Evolutionary conservation across 2,329 filamentous ascomycete species (phyloP).

Genomic region (Botrytis elliptica): DNA sequence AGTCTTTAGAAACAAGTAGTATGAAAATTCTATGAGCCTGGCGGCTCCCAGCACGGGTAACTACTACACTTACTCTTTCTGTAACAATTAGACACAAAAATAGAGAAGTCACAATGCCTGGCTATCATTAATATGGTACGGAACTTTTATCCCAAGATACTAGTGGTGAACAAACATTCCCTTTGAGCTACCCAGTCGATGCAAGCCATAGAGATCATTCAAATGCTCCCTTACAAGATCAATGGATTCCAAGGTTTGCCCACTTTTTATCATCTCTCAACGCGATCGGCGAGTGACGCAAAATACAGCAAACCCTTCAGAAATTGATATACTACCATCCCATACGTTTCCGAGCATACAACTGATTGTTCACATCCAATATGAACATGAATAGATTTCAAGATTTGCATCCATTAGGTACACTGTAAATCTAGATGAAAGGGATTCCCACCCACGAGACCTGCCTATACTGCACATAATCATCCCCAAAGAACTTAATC

Average conservation of each 20-base stretch:
- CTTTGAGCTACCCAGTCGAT: too few species aligned
- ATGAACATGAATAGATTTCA: background rate
- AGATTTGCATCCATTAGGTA: background rate
- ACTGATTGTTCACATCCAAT: background rate
- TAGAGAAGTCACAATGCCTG: background rate
- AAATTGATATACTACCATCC: background rate
- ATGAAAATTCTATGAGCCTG: background rate
- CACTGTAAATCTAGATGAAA: slow-evolving; percentile 53
- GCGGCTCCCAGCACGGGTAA: background rate
- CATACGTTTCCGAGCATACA: background rate
- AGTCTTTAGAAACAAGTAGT: background rate
- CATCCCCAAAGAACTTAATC: slow-evolving; percentile 76
- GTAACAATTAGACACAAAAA: background rate
- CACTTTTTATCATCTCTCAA: background rate
- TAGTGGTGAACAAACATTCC: background rate
- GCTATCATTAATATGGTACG: background rate
- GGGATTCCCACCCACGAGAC: slow-evolving; percentile 78
- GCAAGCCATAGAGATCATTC: background rate
- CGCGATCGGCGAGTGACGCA: background rate
- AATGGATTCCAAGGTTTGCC: background rate
- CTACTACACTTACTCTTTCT: too few species aligned
- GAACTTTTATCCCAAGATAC: background rate
- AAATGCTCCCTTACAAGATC: background rate
- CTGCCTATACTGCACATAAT: slow-evolving; percentile 73
- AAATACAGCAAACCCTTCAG: background rate